Percentiles rank a stretch among this genome's conserved stretches.
Conservation (phyloP, 495 filamentous ascomycete species). For the Hyphodiscus hymeniophilus region DNA sequence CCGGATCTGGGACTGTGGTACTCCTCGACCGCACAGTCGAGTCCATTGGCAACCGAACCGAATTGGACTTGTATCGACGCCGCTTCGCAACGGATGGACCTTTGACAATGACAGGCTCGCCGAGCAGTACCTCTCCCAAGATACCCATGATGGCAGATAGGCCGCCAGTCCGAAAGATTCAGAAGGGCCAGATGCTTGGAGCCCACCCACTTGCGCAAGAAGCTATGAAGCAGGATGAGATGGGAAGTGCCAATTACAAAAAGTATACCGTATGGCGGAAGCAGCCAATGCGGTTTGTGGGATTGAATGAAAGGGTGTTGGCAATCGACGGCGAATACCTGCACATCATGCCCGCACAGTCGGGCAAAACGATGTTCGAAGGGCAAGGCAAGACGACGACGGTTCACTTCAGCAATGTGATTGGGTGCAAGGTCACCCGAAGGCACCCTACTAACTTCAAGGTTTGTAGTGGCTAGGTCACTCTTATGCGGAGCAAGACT, state of each 20-base stretch:
- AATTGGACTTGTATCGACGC: constrained; percentile 82
- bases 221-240: constrained; percentile 56
- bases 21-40: constrained; percentile 79
- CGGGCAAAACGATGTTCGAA: constrained; percentile 46
- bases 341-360: constrained; percentile 74
- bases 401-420: constrained; percentile 84
- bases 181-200: constrained; percentile 54
- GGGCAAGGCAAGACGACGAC: constrained; percentile 82
- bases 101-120: constrained; percentile 67
- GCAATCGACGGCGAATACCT: constrained; percentile 93
- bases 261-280: constrained; percentile 90
- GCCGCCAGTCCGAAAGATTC: constrained; percentile 51
- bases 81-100: constrained; percentile 75
- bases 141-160: constrained; percentile 57
- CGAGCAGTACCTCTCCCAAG: constrained; percentile 68
- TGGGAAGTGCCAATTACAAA: constrained; percentile 55
- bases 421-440: constrained; percentile 86
- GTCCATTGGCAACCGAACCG: constrained; percentile 72
- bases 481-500: background rate
- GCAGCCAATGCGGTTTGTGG: constrained; percentile 87
- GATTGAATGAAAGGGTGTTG: constrained; percentile 72
- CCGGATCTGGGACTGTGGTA: constrained; percentile 74
- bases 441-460: constrained; percentile 91
- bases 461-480: constrained; percentile 34
- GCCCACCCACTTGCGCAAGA: constrained; percentile 73